Base-by-base conservation (phyloP, 1,139 yeast species). In the Pichia sp. region DNA sequence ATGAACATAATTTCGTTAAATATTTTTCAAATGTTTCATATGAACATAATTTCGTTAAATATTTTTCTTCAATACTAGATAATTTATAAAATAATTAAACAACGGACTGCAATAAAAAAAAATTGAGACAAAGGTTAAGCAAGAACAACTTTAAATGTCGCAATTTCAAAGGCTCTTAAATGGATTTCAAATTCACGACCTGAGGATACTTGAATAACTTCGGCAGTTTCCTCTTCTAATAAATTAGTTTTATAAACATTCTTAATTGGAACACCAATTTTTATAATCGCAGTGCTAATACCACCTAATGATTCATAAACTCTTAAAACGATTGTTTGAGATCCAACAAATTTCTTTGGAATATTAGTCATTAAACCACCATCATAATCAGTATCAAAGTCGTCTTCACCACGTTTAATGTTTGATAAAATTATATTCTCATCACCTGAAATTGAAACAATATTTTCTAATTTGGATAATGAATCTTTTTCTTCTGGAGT, bases 251-350 rank as follows among this genome's bases (percentile, higher is more conserved):
- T 78, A 55, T 61, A 67, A 8, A 79, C 87, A 48, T 69, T 65
- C 39, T 65, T 67, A 37, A 87, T 64, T 1, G 70, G 65, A 4
- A 39, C 12, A 22, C 62, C 63, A 29, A 73, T 58, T 23, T 53
- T 52, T 42, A 87, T 60, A 10, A 57, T 63, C 2, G 86, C 94
- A 8, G 58, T 61, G 1, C 82, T 71, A 48, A 66, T 69, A 30
- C 97, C 97, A 8, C 97, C 97, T 42, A 90, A 70, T 0, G 95
- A 69, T 58, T 90, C 97, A 64, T 87, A 90, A 1, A 87, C 76
- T 56, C 97, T 76, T 32, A 85, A 70, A 30, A 89, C 71, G 34
- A 87, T 67, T 1, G 85, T 76, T 51, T 72, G 75, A 38, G 69
- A 67, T 30, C 73, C 74, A 28, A 63, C 59, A 44, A 59, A 63